phyloP scores from a whole-genome alignment of 768 basidiomycete genomes.

The Gloeophyllum trabeum region DNA sequence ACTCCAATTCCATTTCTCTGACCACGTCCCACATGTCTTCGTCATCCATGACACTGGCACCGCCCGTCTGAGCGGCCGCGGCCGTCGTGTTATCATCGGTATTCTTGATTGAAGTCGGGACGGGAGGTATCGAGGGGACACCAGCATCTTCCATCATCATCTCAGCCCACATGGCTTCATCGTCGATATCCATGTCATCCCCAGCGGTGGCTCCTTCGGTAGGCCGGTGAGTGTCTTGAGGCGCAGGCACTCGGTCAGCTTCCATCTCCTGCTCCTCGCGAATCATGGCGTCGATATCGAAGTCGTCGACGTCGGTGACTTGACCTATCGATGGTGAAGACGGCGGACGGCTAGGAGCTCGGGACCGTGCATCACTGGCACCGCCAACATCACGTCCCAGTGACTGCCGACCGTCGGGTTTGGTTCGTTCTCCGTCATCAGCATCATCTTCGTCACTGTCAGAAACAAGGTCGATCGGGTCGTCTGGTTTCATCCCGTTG shows the following conservation, averaged over 20 bases:
- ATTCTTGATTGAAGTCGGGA: slow-evolving; percentile 2
- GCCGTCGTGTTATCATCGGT: slow-evolving; percentile 1
- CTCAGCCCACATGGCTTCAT: slow-evolving; percentile 14
- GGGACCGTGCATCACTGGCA: too few relatives aligned
- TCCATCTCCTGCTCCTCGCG: slow-evolving; percentile 29
- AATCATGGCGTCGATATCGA: slow-evolving; percentile 41
- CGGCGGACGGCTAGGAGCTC: slow-evolving; percentile 13
- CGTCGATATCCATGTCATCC: slow-evolving; percentile 6
- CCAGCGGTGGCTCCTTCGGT: slow-evolving; percentile 1
- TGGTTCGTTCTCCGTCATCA: slow-evolving; percentile 5
- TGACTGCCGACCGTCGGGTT: slow-evolving; percentile 1
- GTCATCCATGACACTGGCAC: slow-evolving; percentile 18
- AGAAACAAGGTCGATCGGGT: slow-evolving; percentile 19
- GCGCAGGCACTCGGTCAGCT: slow-evolving; percentile 8
- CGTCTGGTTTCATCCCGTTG: slow-evolving; percentile 21
- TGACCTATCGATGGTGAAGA: slow-evolving; percentile 24
- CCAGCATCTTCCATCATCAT: slow-evolving; percentile 9
- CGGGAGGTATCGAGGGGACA: background rate
- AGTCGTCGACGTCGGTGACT: slow-evolving; percentile 27
- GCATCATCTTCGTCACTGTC: slow-evolving; percentile 13
- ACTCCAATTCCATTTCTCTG: slow-evolving; percentile 35
- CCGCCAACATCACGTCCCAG: too few relatives aligned
- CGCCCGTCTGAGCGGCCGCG: slow-evolving; percentile 4
- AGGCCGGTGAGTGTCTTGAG: slow-evolving; percentile 2
- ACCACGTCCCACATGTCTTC: slow-evolving; percentile 69